Conservation (phyloP, 1,139 yeast genomes). For the Saccharomyces hybrid region DNA sequence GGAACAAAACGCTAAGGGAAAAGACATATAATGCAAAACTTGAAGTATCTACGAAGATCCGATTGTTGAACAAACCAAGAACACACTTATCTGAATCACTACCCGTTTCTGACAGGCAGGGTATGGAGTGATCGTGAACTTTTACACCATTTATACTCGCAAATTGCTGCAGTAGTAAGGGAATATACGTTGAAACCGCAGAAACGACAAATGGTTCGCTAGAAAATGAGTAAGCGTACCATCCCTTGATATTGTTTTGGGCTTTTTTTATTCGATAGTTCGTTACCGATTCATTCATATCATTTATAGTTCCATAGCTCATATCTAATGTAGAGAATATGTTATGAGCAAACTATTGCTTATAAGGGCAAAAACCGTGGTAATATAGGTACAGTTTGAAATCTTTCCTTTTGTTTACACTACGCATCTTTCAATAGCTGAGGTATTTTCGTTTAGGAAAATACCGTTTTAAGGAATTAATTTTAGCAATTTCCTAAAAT, state of each 20-base stretch:
- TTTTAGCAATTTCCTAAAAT: neutral
- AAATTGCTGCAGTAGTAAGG: conserved; percentile 54
- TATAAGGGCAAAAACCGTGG: neutral
- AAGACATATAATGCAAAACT: conserved; percentile 64
- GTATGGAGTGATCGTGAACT: conserved; percentile 42
- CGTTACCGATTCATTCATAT: conserved; percentile 3
- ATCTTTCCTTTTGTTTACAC: neutral
- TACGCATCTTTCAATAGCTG: neutral
- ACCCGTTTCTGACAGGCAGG: conserved; percentile 32
- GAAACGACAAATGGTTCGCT: conserved; percentile 69
- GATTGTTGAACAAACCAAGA: conserved; percentile 32
- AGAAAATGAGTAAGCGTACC: conserved; percentile 58
- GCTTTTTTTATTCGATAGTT: conserved; percentile 21
- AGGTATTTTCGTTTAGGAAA: neutral
- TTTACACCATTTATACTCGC: conserved; percentile 61
- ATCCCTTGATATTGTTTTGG: conserved; percentile 38
- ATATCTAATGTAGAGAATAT: neutral
- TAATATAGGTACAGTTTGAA: neutral
- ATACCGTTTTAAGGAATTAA: neutral
- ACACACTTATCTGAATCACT: conserved; percentile 32
- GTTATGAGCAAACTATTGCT: neutral
- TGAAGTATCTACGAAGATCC: conserved; percentile 48
- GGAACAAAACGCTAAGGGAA: conserved; percentile 55
- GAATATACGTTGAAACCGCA: conserved; percentile 66
- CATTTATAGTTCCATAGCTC: conserved; percentile 6